Percentiles rank a stretch among this genome's conserved stretches.
These are phyloP conservation scores for Sugiyamaella mastotermitis DNA, from an alignment of 805 yeast genomes.

Conservation along the genomic window DNA sequence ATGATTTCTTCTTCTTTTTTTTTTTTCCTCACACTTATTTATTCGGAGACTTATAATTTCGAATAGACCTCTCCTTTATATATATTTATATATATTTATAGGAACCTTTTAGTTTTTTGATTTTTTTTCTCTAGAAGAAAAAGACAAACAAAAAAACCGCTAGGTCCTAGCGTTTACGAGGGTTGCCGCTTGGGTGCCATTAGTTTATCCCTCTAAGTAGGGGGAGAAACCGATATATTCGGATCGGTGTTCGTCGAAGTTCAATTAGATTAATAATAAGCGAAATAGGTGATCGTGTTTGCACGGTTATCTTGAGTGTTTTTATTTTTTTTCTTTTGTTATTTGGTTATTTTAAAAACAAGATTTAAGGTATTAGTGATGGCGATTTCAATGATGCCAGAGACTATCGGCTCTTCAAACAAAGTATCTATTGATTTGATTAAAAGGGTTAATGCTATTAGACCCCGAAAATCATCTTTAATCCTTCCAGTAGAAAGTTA, in stretches of 20 bases:
- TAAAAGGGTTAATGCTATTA: no score
- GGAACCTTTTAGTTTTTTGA: no score
- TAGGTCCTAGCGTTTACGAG: slow-evolving; percentile 21
- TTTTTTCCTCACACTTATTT: no score
- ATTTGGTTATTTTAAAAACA: background rate
- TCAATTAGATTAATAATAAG: slow-evolving; percentile 1
- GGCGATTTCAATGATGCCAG: background rate
- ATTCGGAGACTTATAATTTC: no score
- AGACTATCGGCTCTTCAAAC: background rate
- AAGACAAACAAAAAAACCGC: slow-evolving; percentile 6
- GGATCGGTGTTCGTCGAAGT: slow-evolving; percentile 13
- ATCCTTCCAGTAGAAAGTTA: background rate
- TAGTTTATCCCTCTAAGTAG: slow-evolving; percentile 19
- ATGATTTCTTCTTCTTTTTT: no score
- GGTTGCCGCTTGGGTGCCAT: slow-evolving; percentile 27
- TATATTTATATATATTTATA: no score
- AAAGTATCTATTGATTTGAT: slow-evolving; percentile 4
- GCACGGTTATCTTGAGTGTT: background rate
- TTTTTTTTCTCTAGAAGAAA: no score
- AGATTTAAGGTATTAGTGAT: background rate
- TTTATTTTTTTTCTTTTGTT: background rate
- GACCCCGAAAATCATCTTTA: background rate
- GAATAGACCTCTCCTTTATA: no score
- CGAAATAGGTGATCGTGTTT: background rate
- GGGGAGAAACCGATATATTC: slow-evolving; percentile 13